Evolutionary conservation across 768 basidiomycete species (phyloP).

Genomic region (Scleroderma citrinum): DNA sequence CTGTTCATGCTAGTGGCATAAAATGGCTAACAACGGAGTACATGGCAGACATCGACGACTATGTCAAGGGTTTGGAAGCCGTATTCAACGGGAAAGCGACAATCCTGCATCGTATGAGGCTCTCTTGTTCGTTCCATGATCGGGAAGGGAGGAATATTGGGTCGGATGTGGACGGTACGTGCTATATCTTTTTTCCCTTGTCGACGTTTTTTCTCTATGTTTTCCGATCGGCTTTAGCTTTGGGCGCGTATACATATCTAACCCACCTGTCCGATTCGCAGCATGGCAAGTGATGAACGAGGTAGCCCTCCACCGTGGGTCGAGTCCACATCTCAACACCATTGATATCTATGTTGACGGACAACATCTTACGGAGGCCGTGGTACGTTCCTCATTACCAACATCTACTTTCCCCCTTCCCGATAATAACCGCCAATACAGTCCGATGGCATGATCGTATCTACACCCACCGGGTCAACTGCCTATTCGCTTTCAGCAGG

Average conservation of each 20-base stretch:
- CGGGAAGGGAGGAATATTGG: constrained; percentile 51
- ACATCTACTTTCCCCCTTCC: constrained; percentile 1
- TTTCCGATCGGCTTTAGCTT: background rate
- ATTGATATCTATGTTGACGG: constrained; percentile 93
- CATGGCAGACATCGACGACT: constrained; percentile 79
- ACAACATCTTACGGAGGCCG: constrained; percentile 92
- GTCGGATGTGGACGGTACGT: constrained; percentile 53
- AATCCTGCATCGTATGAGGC: constrained; percentile 82
- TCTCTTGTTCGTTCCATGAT: constrained; percentile 76
- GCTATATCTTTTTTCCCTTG: background rate
- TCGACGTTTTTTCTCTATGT: background rate
- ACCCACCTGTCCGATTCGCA: constrained; percentile 18
- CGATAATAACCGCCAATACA: constrained; percentile 25
- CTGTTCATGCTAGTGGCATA: background rate
- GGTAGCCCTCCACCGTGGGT: constrained; percentile 85
- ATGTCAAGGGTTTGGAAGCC: constrained; percentile 71
- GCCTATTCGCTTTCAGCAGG: constrained; percentile 95
- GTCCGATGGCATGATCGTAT: constrained; percentile 92
- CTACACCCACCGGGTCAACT: constrained; percentile 94
- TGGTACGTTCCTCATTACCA: constrained; percentile 48
- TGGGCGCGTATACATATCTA: background rate
- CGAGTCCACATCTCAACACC: constrained; percentile 86
- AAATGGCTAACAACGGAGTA: background rate
- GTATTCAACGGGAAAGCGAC: constrained; percentile 78
- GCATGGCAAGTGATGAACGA: constrained; percentile 99